Evolutionary conservation across 2,329 filamentous ascomycete species (phyloP), one percentile per base, ranked within the genome.

Genomic region (Diaporthe citriasiana): DNA sequence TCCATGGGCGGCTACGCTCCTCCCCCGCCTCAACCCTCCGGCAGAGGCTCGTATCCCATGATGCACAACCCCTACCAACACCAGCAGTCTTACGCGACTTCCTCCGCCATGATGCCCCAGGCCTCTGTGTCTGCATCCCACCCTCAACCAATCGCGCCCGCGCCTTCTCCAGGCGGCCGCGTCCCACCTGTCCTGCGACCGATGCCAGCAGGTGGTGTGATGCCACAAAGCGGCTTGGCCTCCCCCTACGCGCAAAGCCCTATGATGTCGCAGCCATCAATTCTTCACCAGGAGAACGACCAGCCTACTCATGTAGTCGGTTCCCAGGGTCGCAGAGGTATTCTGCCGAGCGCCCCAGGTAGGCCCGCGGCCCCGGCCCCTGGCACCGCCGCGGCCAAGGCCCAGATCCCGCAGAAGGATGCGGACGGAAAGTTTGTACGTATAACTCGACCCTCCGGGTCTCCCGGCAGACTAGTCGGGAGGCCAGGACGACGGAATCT

Each of bases 221-320:
- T 90, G 84, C 86, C 88, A 35, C 89, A 91, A 81, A 85, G 86
- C 12, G 88, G 88, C 50, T 85, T 91, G 79, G 84, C 84, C 25
- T 90, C 89, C 47, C 89, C 91, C 9, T 93, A 93, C 79, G 89
- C 88, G 70, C 88, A 89, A 76, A 85, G 85, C 75, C 85, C 83
- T 9, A 83, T 90, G 78, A 90, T 92, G 88, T 85, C 87, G 72
- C 89, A 86, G 81, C 87, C 86, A 78, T 85, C 86, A 78, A 88
- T 90, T 78, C 82, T 89, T 74, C 72, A 73, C 70, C 87, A 86
- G 74, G 90, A 90, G 63, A 84, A 83, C 45, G 90, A 92, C 17
- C 91, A 92, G 79, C 94, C 94, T 22, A 97, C 95, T 42, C 96
- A 98, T 81, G 96, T 98, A 65, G 96, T 98, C 71, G 96, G 96